phyloP scores from a whole-genome alignment of 2,329 filamentous ascomycete species.

The Colletotrichum sp. region DNA sequence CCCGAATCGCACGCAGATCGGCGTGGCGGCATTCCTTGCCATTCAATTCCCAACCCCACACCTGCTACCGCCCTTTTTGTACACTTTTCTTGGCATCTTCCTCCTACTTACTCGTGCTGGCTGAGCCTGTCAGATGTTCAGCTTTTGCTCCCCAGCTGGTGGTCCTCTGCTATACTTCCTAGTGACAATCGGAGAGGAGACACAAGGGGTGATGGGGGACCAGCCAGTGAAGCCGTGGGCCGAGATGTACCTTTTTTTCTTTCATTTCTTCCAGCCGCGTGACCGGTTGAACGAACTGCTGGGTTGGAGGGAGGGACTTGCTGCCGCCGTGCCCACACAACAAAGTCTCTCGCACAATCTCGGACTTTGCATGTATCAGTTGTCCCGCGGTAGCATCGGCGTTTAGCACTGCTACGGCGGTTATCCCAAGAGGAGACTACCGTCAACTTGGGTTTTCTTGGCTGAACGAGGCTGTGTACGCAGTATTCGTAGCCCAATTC shows the following conservation, averaged over 20 bases:
- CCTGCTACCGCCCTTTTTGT: not conserved
- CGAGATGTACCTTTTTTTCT: not conserved
- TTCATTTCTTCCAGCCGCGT: not conserved
- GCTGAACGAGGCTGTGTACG: not conserved
- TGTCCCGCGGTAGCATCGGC: not conserved
- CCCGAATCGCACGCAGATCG: slow-evolving; percentile 3
- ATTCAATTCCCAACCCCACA: not conserved
- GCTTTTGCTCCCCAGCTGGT: not conserved
- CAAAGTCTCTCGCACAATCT: not conserved
- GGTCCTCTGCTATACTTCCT: not conserved
- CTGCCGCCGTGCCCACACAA: not conserved
- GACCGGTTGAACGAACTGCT: not conserved
- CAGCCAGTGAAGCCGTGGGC: not conserved
- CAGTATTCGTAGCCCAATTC: not conserved
- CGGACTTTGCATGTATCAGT: not conserved
- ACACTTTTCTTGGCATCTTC: not conserved
- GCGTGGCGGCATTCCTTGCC: not conserved
- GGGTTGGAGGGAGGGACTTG: not conserved
- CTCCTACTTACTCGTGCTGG: not conserved
- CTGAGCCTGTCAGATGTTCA: not conserved
- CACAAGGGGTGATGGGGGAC: not conserved
- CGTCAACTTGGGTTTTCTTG: not conserved
- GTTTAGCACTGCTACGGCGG: not conserved
- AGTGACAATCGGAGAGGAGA: not conserved
- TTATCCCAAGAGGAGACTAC: not conserved